Percentiles rank a stretch among this genome's conserved stretches.
phyloP scores from a whole-genome alignment of 257 asterid species.

The Capsicum chinense region DNA sequence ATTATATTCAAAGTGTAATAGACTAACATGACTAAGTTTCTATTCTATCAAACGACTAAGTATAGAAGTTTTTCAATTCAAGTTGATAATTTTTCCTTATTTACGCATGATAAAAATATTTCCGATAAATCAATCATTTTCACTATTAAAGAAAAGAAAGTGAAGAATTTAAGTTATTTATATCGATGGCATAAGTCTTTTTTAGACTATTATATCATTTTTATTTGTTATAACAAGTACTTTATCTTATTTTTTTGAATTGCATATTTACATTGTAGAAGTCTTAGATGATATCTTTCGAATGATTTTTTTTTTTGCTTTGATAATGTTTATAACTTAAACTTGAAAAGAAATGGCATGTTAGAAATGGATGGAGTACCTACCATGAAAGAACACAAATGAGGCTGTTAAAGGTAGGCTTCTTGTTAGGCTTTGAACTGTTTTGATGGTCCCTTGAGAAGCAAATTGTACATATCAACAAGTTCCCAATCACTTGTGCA shows the following conservation, averaged over 20 bases:
- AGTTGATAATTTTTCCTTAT: not conserved
- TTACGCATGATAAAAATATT: not conserved
- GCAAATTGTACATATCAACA: conserved; percentile 48
- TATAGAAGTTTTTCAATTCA: too few relatives aligned
- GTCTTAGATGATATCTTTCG: too few relatives aligned
- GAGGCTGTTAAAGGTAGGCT: conserved; percentile 39
- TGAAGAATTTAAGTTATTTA: too few relatives aligned
- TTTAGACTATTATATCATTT: too few relatives aligned
- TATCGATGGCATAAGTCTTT: too few relatives aligned
- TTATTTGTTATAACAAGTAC: too few relatives aligned
- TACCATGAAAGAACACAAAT: conserved; percentile 66
- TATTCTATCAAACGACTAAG: not conserved
- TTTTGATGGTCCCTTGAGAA: conserved; percentile 35
- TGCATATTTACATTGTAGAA: too few relatives aligned
- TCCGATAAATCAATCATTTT: not conserved
- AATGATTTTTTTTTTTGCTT: too few relatives aligned
- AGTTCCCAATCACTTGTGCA: conserved; percentile 57
- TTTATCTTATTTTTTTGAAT: too few relatives aligned
- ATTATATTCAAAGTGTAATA: too few relatives aligned
- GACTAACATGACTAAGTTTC: not conserved
- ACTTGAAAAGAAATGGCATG: not conserved
- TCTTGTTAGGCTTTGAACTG: conserved; percentile 37
- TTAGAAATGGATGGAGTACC: conserved; percentile 28
- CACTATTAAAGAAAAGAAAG: not conserved
- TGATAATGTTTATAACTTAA: not conserved